These are phyloP conservation scores for Wallacemonas rigidus DNA, from an alignment of 208 protist species.

Conservation along the genomic window DNA sequence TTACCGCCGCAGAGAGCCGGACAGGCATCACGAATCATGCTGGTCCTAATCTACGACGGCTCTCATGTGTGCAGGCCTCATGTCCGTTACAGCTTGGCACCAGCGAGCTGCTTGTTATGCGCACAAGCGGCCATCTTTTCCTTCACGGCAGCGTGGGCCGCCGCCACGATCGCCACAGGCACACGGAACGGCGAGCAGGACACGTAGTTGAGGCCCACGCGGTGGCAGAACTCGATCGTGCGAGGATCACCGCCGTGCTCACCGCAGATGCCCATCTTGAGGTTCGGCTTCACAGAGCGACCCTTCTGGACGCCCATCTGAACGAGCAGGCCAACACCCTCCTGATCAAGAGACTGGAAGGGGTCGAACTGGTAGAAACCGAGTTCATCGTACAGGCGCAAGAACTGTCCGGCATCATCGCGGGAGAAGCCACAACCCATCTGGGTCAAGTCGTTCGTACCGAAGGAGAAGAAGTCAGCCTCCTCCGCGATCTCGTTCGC, in stretches of 20 bases:
- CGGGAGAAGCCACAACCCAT: slow-evolving; percentile 96
- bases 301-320: slow-evolving; percentile 87
- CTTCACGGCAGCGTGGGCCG: slow-evolving; percentile 92
- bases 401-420: slow-evolving; percentile 94
- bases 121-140: slow-evolving; percentile 40
- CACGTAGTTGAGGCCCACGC: slow-evolving; percentile 92
- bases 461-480: slow-evolving; percentile 96
- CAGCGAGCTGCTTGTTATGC: slow-evolving; percentile 26
- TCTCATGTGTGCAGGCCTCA: too few relatives aligned
- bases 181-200: slow-evolving; percentile 96
- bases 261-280: slow-evolving; percentile 95
- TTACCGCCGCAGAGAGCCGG: too few relatives aligned
- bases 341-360: slow-evolving; percentile 94
- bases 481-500: slow-evolving; percentile 90
- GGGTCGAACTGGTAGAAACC: slow-evolving; percentile 92
- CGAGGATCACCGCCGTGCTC: slow-evolving; percentile 95
- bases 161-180: slow-evolving; percentile 93
- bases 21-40: too few relatives aligned
- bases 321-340: slow-evolving; percentile 93
- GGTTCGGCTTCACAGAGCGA: slow-evolving; percentile 70
- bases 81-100: too few relatives aligned
- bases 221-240: slow-evolving; percentile 94
- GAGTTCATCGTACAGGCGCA: slow-evolving; percentile 91
- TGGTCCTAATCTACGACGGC: too few relatives aligned
- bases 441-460: slow-evolving; percentile 97